These are phyloP conservation scores for Eucalyptus cloeziana DNA, from an alignment of 345 rosid genomes.

Conservation along the genomic window DNA sequence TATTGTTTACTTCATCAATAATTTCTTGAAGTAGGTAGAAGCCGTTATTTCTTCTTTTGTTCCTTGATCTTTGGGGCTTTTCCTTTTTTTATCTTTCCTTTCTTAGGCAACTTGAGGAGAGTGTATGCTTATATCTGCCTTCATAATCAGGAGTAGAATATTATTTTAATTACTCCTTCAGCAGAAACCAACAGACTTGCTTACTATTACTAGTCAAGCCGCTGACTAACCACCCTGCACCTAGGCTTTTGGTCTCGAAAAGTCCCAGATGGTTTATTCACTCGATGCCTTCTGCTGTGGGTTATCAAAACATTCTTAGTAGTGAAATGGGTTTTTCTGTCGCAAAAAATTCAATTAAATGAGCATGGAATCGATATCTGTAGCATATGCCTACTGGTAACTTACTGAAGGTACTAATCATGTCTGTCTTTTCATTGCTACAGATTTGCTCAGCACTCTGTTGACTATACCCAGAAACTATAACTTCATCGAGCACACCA, in stretches of 20 bases:
- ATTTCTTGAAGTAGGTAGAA: not conserved
- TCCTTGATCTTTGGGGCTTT: not conserved
- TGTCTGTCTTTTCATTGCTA: not conserved
- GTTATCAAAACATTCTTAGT: not conserved
- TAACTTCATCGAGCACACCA: conserved; percentile 82
- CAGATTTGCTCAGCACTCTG: conserved; percentile 64
- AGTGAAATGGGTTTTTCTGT: not conserved
- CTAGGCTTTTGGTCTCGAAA: not conserved
- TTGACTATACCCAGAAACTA: conserved; percentile 45
- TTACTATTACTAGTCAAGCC: not conserved
- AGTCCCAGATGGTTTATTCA: not conserved
- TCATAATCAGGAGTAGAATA: not conserved
- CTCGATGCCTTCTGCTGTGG: not conserved
- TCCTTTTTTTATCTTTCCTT: not conserved
- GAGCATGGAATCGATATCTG: not conserved
- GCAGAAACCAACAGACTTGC: not conserved
- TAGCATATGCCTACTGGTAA: not conserved
- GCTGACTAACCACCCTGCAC: not conserved
- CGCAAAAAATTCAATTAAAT: not conserved
- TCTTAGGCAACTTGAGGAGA: not conserved
- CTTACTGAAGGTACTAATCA: not conserved
- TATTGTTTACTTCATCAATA: not conserved
- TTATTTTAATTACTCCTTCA: not conserved
- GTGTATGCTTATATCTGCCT: not conserved
- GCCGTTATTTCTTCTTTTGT: not conserved